phyloP scores from a whole-genome alignment of 257 asterid genomes.

The Echium plantagineum region DNA sequence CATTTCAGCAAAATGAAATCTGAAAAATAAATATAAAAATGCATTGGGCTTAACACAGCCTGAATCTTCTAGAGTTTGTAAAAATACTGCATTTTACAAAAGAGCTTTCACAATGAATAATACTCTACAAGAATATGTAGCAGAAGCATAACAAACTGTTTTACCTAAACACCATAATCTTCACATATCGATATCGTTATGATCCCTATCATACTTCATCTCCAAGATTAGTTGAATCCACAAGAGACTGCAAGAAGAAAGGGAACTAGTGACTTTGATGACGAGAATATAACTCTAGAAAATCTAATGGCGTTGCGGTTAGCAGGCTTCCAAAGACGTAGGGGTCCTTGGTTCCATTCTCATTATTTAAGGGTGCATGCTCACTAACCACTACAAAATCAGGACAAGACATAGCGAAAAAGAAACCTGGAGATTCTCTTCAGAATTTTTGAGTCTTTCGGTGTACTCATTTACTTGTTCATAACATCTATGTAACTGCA shows the following conservation, averaged over 20 bases:
- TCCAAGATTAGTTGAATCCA: constrained; percentile 41
- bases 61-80: too few species aligned
- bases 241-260: constrained; percentile 43
- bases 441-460: constrained; percentile 52
- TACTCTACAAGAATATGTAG: too few species aligned
- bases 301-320: background rate
- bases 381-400: background rate
- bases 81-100: background rate
- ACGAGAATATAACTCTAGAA: background rate
- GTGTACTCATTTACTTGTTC: constrained; percentile 52
- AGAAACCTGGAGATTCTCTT: constrained; percentile 68
- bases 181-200: constrained; percentile 23
- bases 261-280: background rate
- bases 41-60: too few species aligned
- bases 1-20: too few species aligned
- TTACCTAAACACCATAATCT: background rate
- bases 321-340: too few species aligned
- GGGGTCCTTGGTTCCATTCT: background rate
- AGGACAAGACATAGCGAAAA: constrained; percentile 2
- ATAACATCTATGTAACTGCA: constrained; percentile 62
- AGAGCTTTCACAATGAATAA: background rate
- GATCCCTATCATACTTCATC: constrained; percentile 38
- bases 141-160: background rate
- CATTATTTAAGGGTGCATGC: background rate
- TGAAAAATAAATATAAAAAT: too few species aligned